phyloP scores from a whole-genome alignment of 768 basidiomycete genomes.

The Boletus pseudo-olivaceus region DNA sequence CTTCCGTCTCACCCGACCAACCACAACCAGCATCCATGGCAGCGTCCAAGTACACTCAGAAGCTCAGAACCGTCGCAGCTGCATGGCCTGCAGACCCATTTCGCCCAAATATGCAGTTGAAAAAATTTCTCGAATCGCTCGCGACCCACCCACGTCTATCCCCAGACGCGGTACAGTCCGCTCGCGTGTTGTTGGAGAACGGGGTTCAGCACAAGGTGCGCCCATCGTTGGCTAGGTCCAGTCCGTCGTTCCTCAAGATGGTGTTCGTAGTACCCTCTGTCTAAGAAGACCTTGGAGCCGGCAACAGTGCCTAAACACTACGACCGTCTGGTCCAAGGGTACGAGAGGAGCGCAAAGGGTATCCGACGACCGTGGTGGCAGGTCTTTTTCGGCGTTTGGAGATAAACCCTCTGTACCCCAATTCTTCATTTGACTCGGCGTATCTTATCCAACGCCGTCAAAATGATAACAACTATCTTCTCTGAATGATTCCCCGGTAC shows the following conservation, averaged over 20 bases:
- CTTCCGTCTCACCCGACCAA: too few species aligned
- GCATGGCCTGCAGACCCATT: conserved; percentile 73
- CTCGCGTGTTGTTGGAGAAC: conserved; percentile 52
- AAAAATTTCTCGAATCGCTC: conserved; percentile 59
- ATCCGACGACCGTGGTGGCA: conserved; percentile 83
- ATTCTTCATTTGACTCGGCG: background rate
- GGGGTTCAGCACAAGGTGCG: conserved; percentile 57
- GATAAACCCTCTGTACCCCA: conserved; percentile 6
- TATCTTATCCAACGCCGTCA: background rate
- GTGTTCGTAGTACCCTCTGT: conserved; percentile 57
- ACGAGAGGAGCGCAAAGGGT: conserved; percentile 73
- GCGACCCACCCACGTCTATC: conserved; percentile 68
- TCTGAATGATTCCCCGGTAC: background rate
- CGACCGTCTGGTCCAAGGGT: conserved; percentile 65
- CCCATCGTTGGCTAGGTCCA: background rate
- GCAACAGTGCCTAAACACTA: conserved; percentile 74
- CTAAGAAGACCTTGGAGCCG: conserved; percentile 60
- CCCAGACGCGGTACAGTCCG: conserved; percentile 54
- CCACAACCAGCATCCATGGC: too few species aligned
- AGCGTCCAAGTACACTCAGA: conserved; percentile 41
- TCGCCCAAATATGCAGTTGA: conserved; percentile 72
- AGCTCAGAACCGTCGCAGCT: conserved; percentile 53
- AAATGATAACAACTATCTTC: background rate
- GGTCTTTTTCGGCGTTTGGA: conserved; percentile 73
- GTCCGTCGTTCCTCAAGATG: conserved; percentile 2